These are phyloP conservation scores for Trichoderma orchidacearum DNA, from an alignment of 495 filamentous ascomycete genomes.

Conservation along the genomic window DNA sequence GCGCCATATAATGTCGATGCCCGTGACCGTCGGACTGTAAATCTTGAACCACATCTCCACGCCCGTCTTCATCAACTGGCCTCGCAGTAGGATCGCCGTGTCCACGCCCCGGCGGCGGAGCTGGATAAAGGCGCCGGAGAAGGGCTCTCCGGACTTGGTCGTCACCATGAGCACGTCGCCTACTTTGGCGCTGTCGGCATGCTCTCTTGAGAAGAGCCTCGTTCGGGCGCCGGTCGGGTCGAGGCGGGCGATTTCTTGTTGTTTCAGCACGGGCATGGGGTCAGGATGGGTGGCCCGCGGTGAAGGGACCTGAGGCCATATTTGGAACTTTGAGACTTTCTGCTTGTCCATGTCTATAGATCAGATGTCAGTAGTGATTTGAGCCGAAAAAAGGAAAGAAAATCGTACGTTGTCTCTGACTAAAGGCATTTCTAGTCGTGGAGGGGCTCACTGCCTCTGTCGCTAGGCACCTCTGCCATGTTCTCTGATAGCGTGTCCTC, in stretches of 20 bases:
- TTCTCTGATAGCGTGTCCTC: slow-evolving; percentile 26
- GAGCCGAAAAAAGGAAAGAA: background rate
- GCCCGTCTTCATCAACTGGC: slow-evolving; percentile 65
- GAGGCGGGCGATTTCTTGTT: slow-evolving; percentile 52
- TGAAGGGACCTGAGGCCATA: slow-evolving; percentile 25
- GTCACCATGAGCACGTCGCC: slow-evolving; percentile 88
- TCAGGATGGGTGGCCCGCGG: slow-evolving; percentile 16
- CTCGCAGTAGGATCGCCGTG: slow-evolving; percentile 70
- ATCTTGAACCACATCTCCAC: slow-evolving; percentile 99
- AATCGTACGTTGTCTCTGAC: slow-evolving; percentile 9
- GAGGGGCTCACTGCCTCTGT: slow-evolving; percentile 17
- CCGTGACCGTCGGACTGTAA: slow-evolving; percentile 74
- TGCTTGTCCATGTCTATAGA: background rate
- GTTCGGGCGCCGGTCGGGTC: slow-evolving; percentile 75
- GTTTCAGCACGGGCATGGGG: slow-evolving; percentile 47
- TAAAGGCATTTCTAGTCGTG: slow-evolving; percentile 7
- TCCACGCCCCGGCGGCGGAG: slow-evolving; percentile 78
- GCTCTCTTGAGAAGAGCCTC: slow-evolving; percentile 62
- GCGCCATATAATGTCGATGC: slow-evolving; percentile 88
- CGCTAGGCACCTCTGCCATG: slow-evolving; percentile 18
- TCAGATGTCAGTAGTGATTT: background rate
- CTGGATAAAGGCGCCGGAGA: slow-evolving; percentile 72
- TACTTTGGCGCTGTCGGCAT: slow-evolving; percentile 56
- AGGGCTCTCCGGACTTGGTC: slow-evolving; percentile 69
- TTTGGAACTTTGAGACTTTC: background rate